Percentiles rank a stretch among this genome's conserved stretches.
phyloP scores from a whole-genome alignment of 768 basidiomycete genomes.

The Russula sp. region DNA sequence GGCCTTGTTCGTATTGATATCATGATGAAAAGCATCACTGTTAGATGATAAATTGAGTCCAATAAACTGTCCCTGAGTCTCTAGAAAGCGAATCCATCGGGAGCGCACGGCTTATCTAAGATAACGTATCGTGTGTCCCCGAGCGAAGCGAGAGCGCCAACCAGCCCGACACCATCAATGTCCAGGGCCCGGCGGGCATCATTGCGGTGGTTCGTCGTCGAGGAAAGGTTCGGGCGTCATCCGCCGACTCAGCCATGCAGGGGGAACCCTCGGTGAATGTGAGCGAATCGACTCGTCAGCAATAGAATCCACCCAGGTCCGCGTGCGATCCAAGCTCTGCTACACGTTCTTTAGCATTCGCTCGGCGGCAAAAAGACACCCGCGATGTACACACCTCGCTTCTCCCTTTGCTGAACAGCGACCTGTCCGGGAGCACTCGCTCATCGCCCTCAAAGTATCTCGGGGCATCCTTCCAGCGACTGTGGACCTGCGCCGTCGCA shows the following conservation, averaged over 20 bases:
- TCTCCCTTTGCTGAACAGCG: not conserved
- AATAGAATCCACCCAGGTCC: constrained; percentile 18
- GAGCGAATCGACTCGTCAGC: constrained; percentile 17
- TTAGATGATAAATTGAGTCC: no score
- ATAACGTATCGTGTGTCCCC: no score
- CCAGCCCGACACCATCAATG: no score
- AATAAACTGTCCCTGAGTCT: no score
- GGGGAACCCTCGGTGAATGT: constrained; percentile 7
- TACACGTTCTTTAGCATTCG: not conserved
- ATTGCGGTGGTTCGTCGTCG: not conserved
- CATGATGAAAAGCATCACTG: no score
- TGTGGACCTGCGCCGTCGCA: not conserved
- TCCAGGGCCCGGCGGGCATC: not conserved
- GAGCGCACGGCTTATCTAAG: no score
- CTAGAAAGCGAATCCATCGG: no score
- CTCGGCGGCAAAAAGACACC: not conserved
- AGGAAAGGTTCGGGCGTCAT: constrained; percentile 24
- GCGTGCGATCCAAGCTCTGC: constrained; percentile 20
- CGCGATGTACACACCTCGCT: constrained; percentile 1
- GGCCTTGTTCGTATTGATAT: no score
- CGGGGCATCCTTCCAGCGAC: constrained; percentile 5
- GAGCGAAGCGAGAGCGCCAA: no score
- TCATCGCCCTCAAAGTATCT: not conserved
- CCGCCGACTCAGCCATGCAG: constrained; percentile 13
- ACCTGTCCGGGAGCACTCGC: constrained; percentile 1